Percentiles rank a stretch among this genome's conserved stretches.
phyloP scores from a whole-genome alignment of 306 rosid species.

The Sechiopsis laciniata region DNA sequence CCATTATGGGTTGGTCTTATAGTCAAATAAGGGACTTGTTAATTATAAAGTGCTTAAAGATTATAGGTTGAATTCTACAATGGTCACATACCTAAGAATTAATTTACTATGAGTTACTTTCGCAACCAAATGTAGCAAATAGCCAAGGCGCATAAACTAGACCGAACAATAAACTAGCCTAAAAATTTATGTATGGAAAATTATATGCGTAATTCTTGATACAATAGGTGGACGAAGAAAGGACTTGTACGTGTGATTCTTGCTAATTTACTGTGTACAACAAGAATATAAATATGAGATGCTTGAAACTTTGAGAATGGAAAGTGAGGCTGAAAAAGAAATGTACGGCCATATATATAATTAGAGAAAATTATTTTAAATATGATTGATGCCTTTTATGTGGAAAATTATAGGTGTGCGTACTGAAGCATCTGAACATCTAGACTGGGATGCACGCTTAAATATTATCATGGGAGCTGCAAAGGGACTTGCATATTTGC shows the following conservation, averaged over 20 bases:
- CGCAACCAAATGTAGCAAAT: no score
- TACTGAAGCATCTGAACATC: slow-evolving; percentile 79
- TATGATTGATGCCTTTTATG: not conserved
- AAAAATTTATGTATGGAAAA: not conserved
- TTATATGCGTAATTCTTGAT: not conserved
- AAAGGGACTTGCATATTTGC: slow-evolving; percentile 96
- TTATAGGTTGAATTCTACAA: no score
- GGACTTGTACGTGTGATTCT: not conserved
- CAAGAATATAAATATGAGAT: not conserved
- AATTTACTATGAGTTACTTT: no score
- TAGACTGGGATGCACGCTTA: slow-evolving; percentile 96
- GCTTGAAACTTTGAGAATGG: not conserved
- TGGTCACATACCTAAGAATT: no score
- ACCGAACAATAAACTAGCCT: no score
- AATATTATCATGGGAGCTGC: slow-evolving; percentile 96
- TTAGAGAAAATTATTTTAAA: not conserved
- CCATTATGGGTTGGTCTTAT: no score
- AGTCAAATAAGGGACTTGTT: no score
- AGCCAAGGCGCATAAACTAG: no score
- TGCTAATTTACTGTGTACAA: not conserved
- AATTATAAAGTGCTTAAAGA: no score
- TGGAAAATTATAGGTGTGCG: slow-evolving; percentile 17
- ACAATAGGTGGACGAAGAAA: not conserved
- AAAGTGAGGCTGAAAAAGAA: not conserved
- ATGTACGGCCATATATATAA: not conserved